phyloP scores from a whole-genome alignment of 345 rosid genomes.

The Murraya paniculata region DNA sequence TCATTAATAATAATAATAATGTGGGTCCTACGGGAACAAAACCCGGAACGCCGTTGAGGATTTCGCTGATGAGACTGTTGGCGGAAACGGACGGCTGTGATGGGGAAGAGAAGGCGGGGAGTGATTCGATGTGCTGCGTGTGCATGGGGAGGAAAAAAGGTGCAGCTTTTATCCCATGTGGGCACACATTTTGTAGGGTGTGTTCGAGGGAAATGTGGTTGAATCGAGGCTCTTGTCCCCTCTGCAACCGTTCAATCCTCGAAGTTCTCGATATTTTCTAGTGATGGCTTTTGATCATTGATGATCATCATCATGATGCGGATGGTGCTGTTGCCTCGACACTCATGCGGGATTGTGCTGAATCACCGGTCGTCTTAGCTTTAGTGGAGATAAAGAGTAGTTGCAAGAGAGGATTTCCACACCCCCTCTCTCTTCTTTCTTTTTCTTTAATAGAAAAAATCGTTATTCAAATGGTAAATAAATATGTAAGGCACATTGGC shows the following conservation, averaged over 20 bases:
- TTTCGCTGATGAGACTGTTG: slow-evolving; percentile 78
- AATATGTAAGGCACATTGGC: no score
- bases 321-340: neutral
- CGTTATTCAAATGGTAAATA: no score
- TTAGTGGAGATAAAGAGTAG: neutral
- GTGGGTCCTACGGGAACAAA: neutral
- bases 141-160: slow-evolving; percentile 70
- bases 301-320: neutral
- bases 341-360: neutral
- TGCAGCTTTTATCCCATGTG: slow-evolving; percentile 83
- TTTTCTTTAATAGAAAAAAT: no score
- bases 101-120: slow-evolving; percentile 20
- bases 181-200: slow-evolving; percentile 76
- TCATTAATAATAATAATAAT: neutral
- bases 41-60: slow-evolving; percentile 52
- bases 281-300: neutral
- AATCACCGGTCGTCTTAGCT: neutral
- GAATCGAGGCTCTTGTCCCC: slow-evolving; percentile 72
- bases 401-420: neutral
- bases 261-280: slow-evolving; percentile 68
- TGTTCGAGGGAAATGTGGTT: slow-evolving; percentile 72
- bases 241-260: slow-evolving; percentile 65
- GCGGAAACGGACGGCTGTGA: slow-evolving; percentile 54
- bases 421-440: no score
- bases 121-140: slow-evolving; percentile 73